Conservation (phyloP, 768 basidiomycete species). For the Lactarius indigo region DNA sequence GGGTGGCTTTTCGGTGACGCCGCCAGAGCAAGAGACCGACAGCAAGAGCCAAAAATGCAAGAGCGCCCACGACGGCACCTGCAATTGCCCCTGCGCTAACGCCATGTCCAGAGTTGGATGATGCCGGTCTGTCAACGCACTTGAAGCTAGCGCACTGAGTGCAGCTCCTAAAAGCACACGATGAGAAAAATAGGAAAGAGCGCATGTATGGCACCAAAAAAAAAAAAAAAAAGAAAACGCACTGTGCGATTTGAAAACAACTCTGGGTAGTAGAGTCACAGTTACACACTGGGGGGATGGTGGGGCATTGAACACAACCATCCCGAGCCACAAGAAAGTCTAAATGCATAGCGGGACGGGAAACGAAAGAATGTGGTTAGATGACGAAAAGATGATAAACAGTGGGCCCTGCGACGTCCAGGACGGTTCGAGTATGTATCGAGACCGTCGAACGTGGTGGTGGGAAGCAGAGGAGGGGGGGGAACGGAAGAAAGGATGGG, state of each 20-base stretch:
- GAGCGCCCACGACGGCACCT: conserved; percentile 63
- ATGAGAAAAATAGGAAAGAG: not conserved
- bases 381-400: not conserved
- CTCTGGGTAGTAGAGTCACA: conserved; percentile 51
- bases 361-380: conserved; percentile 22
- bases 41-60: conserved; percentile 55
- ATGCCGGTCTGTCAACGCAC: conserved; percentile 42
- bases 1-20: conserved; percentile 45
- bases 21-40: conserved; percentile 58
- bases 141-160: conserved; percentile 47
- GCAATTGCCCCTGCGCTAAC: conserved; percentile 69
- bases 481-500: not conserved
- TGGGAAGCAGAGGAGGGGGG: too few species aligned
- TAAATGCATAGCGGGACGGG: conserved; percentile 24
- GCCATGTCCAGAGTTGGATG: conserved; percentile 31
- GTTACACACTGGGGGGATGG: conserved; percentile 45
- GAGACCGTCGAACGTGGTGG: not conserved
- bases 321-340: conserved; percentile 25
- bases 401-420: not conserved
- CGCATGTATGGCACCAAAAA: not conserved
- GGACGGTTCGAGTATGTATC: not conserved
- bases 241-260: conserved; percentile 64
- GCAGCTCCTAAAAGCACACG: conserved; percentile 49
- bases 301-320: conserved; percentile 46
- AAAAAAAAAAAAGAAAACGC: conserved; percentile 24